These are phyloP conservation scores for Lagenaria siceraria DNA, from an alignment of 306 rosid species.

Conservation along the genomic window DNA sequence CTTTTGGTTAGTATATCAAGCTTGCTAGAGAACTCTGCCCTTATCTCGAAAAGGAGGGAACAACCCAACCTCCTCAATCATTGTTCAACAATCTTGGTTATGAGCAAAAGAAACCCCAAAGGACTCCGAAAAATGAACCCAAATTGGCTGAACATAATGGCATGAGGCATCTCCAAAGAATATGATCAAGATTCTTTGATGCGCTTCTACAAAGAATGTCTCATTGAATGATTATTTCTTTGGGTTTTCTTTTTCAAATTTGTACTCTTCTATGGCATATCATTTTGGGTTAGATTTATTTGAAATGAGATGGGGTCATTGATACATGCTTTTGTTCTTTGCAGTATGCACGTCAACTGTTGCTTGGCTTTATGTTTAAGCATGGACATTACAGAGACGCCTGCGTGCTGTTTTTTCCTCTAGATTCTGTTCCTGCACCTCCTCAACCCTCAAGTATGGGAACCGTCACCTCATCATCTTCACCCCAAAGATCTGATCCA, in stretches of 20 bases:
- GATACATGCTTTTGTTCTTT: constrained; percentile 18
- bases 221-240: background rate
- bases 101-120: background rate
- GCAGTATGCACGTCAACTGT: constrained; percentile 87
- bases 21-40: background rate
- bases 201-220: background rate
- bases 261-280: background rate
- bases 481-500: constrained; percentile 86
- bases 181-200: background rate
- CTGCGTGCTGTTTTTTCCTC: constrained; percentile 77
- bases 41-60: background rate
- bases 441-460: constrained; percentile 51
- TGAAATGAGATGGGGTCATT: background rate
- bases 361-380: constrained; percentile 85
- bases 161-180: background rate
- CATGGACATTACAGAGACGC: constrained; percentile 84
- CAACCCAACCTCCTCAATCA: background rate
- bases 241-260: background rate
- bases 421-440: constrained; percentile 57
- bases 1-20: background rate
- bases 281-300: background rate
- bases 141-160: background rate
- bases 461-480: constrained; percentile 57
- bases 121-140: background rate
- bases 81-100: background rate